Evolutionary conservation across 2,329 filamentous ascomycete species (phyloP), one percentile per base, ranked within the genome.

Genomic region (Fonsecaea pugnacius): DNA sequence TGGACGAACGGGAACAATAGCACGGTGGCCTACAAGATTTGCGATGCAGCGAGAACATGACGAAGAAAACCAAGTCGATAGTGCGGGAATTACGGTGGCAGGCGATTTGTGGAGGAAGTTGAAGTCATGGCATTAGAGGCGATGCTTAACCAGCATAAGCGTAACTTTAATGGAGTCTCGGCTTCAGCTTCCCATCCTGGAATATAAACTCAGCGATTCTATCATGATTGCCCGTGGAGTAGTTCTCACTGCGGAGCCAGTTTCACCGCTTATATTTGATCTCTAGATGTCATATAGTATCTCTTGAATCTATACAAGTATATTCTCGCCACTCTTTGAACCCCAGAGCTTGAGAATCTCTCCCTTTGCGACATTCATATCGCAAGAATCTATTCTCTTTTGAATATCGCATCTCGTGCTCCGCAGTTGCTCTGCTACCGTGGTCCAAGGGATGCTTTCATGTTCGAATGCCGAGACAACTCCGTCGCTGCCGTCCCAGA

Each of bases 61-160:
- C 5, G 12, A 5, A 40, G 16, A 16, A 40, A 30, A 30, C 27
- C 14, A 40, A n/a, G 18, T 43, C 9, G n/a, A 43, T 43, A 18
- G 38, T 43, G n/a, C 6, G n/a, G n/a, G 5, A 7, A 12, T 43
- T n/a, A 18, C 8, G 38, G 38, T 43, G 38, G 38, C 38, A 6
- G 38, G 6, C 16, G 38, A 18, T 18, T 43, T 18, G 18, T 18
- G 38, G 38, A 18, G 38, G 6, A 30, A 30, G 27, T 4, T 6
- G 27, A 5, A 30, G 38, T 14, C 4, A 43, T 21, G 18, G 7
- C 5, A 8, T 10, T 8, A 32, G 38, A 5, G 7, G 21, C 6
- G 12, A 50, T 35, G 55, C 55, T 58, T 58, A 48, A 58, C 55
- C 40, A 24, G 24, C 21, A 50, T 58, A 58, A 58, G 55, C 55